A percentile compares a stretch with the other conserved stretches of the same genome.
phyloP scores from a whole-genome alignment of 2,329 filamentous ascomycete genomes.

The Colletotrichum tropicicola region DNA sequence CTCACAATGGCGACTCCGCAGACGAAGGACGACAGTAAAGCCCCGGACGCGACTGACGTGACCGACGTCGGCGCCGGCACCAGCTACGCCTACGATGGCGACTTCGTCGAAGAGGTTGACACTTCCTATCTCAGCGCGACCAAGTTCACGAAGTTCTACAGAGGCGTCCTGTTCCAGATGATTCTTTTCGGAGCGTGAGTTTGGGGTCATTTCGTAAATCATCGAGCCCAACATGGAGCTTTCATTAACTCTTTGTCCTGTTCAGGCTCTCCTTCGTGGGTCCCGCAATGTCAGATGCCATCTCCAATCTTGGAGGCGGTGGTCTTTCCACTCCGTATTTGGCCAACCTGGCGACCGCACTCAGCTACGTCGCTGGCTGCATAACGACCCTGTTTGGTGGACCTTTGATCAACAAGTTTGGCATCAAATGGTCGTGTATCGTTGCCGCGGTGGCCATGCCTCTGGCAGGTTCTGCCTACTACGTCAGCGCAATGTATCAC shows the following conservation, averaged over 20 bases:
- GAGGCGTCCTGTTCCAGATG: slow-evolving; percentile 21
- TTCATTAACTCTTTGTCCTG: neutral
- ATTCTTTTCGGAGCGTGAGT: slow-evolving; percentile 20
- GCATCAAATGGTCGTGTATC: slow-evolving; percentile 46
- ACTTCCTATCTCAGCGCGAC: neutral
- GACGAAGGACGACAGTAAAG: neutral
- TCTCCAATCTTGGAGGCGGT: slow-evolving; percentile 22
- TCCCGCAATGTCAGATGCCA: slow-evolving; percentile 23
- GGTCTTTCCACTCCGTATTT: slow-evolving; percentile 23
- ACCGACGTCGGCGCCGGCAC: neutral
- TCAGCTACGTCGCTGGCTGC: slow-evolving; percentile 13
- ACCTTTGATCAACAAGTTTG: slow-evolving; percentile 48
- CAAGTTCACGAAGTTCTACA: slow-evolving; percentile 4
- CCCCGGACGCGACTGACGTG: neutral
- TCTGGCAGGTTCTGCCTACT: slow-evolving; percentile 43
- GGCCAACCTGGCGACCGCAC: slow-evolving; percentile 16
- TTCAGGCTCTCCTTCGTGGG: slow-evolving; percentile 17
- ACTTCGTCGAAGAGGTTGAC: neutral
- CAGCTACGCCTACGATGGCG: neutral
- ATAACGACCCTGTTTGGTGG: slow-evolving; percentile 38
- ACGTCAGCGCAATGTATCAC: slow-evolving; percentile 40
- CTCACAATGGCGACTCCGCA: neutral
- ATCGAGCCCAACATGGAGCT: neutral
- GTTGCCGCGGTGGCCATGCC: slow-evolving; percentile 45
- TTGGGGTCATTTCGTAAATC: too few species aligned